Base-by-base conservation (phyloP, 805 yeast species). In the Saccharomycopsis amapae region DNA sequence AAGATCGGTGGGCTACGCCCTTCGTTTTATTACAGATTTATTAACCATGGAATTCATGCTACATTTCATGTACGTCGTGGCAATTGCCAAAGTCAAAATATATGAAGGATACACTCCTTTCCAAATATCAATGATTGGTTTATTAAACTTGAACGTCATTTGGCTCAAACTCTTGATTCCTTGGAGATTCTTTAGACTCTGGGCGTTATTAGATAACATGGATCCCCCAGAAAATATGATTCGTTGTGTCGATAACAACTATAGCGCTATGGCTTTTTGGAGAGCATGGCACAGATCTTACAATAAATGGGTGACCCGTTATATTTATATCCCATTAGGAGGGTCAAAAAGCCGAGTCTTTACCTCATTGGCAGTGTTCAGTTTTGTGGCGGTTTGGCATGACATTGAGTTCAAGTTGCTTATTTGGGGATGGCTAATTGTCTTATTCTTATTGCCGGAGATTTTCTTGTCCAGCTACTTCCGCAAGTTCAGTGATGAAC, bases 181-280 rank as follows among this genome's bases (percentile, higher is more conserved):
- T 4, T 93, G 99, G 99, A 73, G 99, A 59, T 66, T 90, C 40
- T 93, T 93, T 66, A 70, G 99, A 52, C 70, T 90, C 54, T 93
- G 99, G 98, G 75, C 93, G 5, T 65, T 93, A 47, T 54, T 85
- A n/a, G 99, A 93, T 62, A 85, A 85, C 0, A 86, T 90, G 43
- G 97, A 93, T 58, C 85, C 97, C 0, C 97, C 98, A 2, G 99
- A 93, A 60, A 93, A 93, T 58, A 93, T 93, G 97, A 79, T 93
- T 46, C 71, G 99, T 48, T 89, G 97, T 60, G 86, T 93, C 78
- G 85, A 87, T 61, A 87, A 93, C 63, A 93, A 93, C 64, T 93
- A 81, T 62, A 83, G 95, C 28, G 93, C 96, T 0, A 63, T 86
- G 51, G 87, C 93, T n/a, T 93, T 93, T 62, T 93, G 99, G 99